These are phyloP conservation scores for Cystoisospora suis DNA, from an alignment of 169 alveolate genomes.

Conservation along the genomic window DNA sequence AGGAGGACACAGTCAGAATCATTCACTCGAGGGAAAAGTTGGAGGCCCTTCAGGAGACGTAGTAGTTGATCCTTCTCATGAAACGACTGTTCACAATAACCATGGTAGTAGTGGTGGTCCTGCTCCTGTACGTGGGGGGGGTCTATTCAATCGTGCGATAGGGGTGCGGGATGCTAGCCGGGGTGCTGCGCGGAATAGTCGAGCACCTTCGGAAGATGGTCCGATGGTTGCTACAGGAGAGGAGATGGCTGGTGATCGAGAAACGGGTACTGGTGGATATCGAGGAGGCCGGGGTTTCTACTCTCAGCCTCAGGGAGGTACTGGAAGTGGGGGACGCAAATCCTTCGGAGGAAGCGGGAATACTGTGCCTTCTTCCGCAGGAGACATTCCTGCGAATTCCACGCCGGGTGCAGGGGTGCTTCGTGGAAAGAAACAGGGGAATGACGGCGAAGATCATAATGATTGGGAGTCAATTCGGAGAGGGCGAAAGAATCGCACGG, in stretches of 20 bases:
- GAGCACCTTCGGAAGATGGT: not conserved
- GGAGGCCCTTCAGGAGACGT: too few species aligned
- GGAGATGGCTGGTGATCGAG: not conserved
- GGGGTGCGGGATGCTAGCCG: not conserved
- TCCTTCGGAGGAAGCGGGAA: not conserved
- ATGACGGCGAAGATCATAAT: not conserved
- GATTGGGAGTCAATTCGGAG: not conserved
- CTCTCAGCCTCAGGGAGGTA: too few species aligned
- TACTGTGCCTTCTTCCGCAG: not conserved
- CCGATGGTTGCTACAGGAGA: not conserved
- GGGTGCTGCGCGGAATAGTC: not conserved
- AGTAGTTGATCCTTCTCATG: too few species aligned
- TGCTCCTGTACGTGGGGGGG: not conserved
- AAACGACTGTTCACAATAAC: too few species aligned
- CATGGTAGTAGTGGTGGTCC: not conserved
- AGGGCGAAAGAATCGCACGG: not conserved
- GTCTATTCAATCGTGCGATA: not conserved
- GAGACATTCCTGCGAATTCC: not conserved
- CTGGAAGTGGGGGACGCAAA: conserved; percentile 9
- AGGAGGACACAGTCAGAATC: too few species aligned
- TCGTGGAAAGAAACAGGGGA: not conserved
- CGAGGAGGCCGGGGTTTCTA: too few species aligned
- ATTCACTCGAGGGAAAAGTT: too few species aligned
- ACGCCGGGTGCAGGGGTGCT: not conserved
- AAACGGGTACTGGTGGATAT: not conserved